Base-by-base conservation (phyloP, 768 basidiomycete genomes). In the Pisolithus albus region DNA sequence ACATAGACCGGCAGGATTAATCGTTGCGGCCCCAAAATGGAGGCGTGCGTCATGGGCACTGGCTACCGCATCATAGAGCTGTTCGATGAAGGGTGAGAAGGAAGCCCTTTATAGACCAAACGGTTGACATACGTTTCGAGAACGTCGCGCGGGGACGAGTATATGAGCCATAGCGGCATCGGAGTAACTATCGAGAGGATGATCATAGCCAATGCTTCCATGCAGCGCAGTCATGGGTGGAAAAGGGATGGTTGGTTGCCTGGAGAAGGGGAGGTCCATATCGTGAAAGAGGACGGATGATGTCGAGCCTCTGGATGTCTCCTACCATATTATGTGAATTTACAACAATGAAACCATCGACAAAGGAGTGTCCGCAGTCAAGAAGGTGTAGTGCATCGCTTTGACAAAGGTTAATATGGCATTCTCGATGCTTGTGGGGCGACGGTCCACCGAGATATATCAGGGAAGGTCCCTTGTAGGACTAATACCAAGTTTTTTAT, bases 21-120 rank as follows among this genome's bases (percentile, higher is more conserved):
- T 38, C 50, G 49, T 43, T 46, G 51, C 50, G 5, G 45, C 46
- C 2, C 50, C 26, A 23, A 56, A 39, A 18, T 52, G 41, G 49
- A 56, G 62, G 30, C 41, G 59, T 32, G 53, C 40, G 57, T 69
- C 67, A 24, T 65, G 58, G 3, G 61, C 56, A 40, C 47, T 52
- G 34, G 65, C 67, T 13, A 69, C 46, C 15, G 67, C 52, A 8
- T 66, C 59, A 46, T 69, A 67, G 30, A 69, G 59, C 66, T 67
- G 28, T 30, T n/a, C 7, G 49, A 48, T 10, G 49, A 32, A 19
- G 50, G 3, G 16, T 19, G 43, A n/a, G 21, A 43, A 50, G 53
- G 6, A 19, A 34, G 16, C 21, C 21, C 19, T 2, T 2, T 37
- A n/a, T 30, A 37, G 24, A 18, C 10, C 1, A 3, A 0, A 9